These are phyloP conservation scores for Aphanomyces stellatus DNA, from an alignment of 352 stramenopile genomes.

Conservation along the genomic window DNA sequence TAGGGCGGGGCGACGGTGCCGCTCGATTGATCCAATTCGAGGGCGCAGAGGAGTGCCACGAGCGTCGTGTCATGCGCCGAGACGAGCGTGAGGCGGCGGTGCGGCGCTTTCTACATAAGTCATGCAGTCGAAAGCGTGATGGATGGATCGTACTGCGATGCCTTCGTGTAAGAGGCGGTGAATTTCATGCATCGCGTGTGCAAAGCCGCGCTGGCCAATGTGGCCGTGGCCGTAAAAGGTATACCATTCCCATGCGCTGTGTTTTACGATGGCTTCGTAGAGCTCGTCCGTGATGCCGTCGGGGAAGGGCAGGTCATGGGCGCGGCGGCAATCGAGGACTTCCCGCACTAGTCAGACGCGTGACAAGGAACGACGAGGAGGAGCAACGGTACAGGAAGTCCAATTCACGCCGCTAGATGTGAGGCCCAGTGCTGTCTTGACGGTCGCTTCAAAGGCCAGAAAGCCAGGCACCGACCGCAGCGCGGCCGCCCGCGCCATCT, in stretches of 20 bases:
- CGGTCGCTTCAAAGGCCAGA: constrained; percentile 29
- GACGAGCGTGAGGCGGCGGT: constrained; percentile 59
- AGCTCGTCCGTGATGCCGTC: constrained; percentile 44
- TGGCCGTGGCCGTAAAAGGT: constrained; percentile 57
- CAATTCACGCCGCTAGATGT: constrained; percentile 36
- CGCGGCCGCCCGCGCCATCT: constrained; percentile 61
- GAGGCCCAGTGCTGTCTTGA: constrained; percentile 36
- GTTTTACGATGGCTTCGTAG: constrained; percentile 49
- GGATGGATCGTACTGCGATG: constrained; percentile 24
- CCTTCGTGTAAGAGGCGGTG: constrained; percentile 33
- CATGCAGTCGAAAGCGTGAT: constrained; percentile 7
- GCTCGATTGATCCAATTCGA: constrained; percentile 42
- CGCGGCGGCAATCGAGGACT: constrained; percentile 52
- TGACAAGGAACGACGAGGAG: background rate
- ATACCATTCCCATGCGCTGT: constrained; percentile 70
- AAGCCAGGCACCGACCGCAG: constrained; percentile 37
- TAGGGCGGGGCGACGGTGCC: constrained; percentile 46
- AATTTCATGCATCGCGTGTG: constrained; percentile 42
- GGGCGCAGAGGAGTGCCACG: constrained; percentile 52
- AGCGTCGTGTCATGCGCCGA: constrained; percentile 77
- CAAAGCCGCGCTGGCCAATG: constrained; percentile 57
- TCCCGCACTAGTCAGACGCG: constrained; percentile 42
- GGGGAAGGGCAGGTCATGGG: constrained; percentile 49
- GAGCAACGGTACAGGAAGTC: constrained; percentile 43
- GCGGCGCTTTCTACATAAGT: constrained; percentile 22